Conservation (phyloP, 2,329 filamentous ascomycete genomes). For the Ophiostoma sp. region DNA sequence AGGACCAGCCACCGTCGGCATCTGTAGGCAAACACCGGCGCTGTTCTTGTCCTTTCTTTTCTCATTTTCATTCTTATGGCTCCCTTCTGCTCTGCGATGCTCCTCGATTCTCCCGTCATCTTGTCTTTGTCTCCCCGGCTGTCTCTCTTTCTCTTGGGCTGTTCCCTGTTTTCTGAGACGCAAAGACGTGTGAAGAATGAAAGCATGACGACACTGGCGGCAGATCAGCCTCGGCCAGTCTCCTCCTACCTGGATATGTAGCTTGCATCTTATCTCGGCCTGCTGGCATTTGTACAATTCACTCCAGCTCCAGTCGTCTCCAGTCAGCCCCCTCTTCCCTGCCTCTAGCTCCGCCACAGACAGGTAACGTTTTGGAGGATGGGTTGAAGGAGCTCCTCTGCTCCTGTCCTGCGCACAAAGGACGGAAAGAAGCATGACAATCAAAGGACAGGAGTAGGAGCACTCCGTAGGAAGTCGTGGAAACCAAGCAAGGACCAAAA, state of each 20-base stretch:
- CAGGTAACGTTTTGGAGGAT: neutral
- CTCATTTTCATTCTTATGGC: neutral
- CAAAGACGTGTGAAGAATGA: neutral
- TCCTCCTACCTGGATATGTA: neutral
- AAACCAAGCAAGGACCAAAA: no score
- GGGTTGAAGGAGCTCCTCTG: slow-evolving; percentile 2
- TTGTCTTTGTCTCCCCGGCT: no score
- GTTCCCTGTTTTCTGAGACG: neutral
- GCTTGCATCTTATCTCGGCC: neutral
- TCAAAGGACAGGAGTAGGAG: neutral
- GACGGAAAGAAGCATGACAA: slow-evolving; percentile 2
- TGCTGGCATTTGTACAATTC: neutral
- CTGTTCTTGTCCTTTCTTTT: neutral
- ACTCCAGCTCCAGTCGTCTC: neutral
- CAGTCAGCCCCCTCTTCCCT: neutral
- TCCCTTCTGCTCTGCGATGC: no score
- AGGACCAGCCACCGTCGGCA: neutral
- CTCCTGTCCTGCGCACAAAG: neutral
- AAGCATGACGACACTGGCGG: slow-evolving; percentile 6
- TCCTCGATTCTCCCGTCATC: no score
- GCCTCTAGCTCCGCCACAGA: neutral
- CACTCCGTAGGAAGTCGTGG: neutral
- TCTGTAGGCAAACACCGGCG: neutral
- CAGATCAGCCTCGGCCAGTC: slow-evolving; percentile 5
- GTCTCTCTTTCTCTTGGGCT: no score